These are phyloP conservation scores for Eleusine indica DNA, from an alignment of 176 grass and related monocot genomes.

Conservation along the genomic window DNA sequence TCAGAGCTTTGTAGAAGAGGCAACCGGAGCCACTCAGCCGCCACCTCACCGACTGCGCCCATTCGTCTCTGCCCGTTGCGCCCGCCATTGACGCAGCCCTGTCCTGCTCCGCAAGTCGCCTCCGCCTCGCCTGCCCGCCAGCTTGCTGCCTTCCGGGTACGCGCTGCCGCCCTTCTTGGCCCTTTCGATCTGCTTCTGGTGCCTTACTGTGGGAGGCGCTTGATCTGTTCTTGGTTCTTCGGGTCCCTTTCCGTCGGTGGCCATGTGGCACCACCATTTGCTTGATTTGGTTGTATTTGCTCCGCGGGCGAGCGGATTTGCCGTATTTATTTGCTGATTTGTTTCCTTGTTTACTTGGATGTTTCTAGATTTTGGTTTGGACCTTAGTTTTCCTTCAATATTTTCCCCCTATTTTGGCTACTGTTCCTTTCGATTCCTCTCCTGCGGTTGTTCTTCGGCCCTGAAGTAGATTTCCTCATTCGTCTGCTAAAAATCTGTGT, in stretches of 20 bases:
- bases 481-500: background rate
- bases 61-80: background rate
- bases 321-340: background rate
- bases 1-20: constrained; percentile 25
- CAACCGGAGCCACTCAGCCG: constrained; percentile 31
- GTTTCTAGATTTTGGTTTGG: constrained; percentile 18
- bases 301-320: constrained; percentile 28
- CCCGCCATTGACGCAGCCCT: constrained; percentile 31
- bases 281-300: constrained; percentile 27
- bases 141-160: constrained; percentile 35
- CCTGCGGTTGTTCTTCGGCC: background rate
- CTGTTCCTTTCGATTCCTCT: background rate
- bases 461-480: background rate
- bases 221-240: constrained; percentile 33
- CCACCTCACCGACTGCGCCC: constrained; percentile 29
- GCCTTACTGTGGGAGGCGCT: constrained; percentile 10
- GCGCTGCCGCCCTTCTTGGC: background rate
- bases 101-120: background rate
- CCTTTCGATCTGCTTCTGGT: background rate
- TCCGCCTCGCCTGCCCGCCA: background rate
- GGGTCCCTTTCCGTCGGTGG: background rate
- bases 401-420: background rate
- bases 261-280: constrained; percentile 12
- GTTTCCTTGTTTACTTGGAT: background rate
- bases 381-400: background rate